phyloP scores from a whole-genome alignment of 768 basidiomycete species.

The Pleurotus cornucopiae region DNA sequence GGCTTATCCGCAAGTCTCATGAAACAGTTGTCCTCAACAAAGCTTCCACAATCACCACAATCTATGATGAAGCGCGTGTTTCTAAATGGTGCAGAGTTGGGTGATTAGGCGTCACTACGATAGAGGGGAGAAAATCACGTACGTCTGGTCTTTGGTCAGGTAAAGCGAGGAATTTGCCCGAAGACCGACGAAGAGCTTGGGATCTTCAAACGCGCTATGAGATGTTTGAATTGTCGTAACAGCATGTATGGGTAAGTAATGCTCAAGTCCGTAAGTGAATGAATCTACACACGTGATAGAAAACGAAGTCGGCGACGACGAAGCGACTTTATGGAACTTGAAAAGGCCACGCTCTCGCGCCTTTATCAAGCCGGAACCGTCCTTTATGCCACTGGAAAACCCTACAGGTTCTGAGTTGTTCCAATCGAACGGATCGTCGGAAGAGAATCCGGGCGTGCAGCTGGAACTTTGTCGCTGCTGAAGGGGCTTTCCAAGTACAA shows the following conservation, averaged over 20 bases:
- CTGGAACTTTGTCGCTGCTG: too few relatives aligned
- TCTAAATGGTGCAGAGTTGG: not conserved
- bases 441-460: not conserved
- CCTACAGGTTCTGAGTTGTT: constrained; percentile 3
- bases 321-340: not conserved
- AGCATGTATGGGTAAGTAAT: not conserved
- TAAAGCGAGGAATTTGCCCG: not conserved
- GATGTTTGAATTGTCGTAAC: not conserved
- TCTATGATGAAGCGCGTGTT: constrained; percentile 6
- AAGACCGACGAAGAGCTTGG: not conserved
- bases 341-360: not conserved
- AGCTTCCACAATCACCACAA: constrained; percentile 3
- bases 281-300: not conserved
- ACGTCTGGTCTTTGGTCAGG: constrained; percentile 1
- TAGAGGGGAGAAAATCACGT: not conserved
- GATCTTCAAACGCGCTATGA: not conserved
- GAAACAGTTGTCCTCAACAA: constrained; percentile 5
- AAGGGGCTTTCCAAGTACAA: too few relatives aligned
- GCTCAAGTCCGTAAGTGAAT: too few relatives aligned
- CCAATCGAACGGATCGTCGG: constrained; percentile 2
- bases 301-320: not conserved
- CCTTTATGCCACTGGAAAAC: not conserved
- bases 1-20: constrained; percentile 6
- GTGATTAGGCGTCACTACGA: not conserved
- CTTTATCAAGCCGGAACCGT: not conserved